Conservation (phyloP, 148 eudicot species). For the Beta vulgaris region DNA sequence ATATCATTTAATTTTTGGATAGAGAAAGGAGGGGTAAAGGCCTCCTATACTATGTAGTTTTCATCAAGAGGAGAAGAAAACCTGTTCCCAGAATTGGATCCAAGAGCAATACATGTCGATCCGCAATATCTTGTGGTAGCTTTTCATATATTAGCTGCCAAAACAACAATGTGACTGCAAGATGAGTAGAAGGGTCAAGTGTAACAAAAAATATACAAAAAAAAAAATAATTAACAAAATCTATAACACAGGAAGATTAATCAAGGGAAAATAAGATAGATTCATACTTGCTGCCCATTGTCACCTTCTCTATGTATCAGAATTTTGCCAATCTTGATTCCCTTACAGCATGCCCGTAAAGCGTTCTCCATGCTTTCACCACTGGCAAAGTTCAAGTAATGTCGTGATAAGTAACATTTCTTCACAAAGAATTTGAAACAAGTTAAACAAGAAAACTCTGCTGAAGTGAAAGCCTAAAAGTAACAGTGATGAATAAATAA, state of each 20-base stretch:
- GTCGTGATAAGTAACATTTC: too few species aligned
- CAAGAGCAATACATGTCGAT: conserved; percentile 83
- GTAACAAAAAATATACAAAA: neutral
- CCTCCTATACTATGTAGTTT: neutral
- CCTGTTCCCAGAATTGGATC: conserved; percentile 98
- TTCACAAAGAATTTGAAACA: conserved; percentile 9
- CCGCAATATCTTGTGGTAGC: conserved; percentile 82
- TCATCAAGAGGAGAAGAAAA: conserved; percentile 28
- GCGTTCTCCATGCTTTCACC: conserved; percentile 99
- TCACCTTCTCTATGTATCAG: conserved; percentile 98
- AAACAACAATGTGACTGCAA: conserved; percentile 3
- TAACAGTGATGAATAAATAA: neutral
- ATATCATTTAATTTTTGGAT: too few species aligned
- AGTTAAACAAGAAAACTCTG: neutral
- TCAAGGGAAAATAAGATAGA: neutral
- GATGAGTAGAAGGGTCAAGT: neutral
- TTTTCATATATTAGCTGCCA: conserved; percentile 90
- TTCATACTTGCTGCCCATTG: conserved; percentile 79
- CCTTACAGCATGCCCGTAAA: conserved; percentile 93
- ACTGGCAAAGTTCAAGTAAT: conserved; percentile 35
- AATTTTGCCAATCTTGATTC: conserved; percentile 92
- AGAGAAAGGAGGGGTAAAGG: neutral
- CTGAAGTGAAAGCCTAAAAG: neutral
- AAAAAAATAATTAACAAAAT: neutral
- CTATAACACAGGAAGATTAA: neutral